A percentile compares a stretch with the other conserved stretches of the same genome.
phyloP scores from a whole-genome alignment of 78 protist species.

The Pigoraptor vietnamica region DNA sequence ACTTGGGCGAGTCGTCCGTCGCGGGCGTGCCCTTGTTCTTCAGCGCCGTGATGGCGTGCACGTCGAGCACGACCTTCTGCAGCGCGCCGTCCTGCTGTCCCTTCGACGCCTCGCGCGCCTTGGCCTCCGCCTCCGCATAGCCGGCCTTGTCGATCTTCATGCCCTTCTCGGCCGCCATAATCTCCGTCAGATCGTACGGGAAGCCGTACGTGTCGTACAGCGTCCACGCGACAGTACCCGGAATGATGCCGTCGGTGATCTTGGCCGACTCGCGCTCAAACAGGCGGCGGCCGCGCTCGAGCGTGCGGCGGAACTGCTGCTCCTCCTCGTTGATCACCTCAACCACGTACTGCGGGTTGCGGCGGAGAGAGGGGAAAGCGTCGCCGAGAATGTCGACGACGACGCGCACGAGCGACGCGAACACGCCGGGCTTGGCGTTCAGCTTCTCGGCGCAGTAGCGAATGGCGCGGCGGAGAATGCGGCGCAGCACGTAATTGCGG shows the following conservation, averaged over 20 bases:
- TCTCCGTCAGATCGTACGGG: conserved; percentile 87
- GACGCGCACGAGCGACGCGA: conserved; percentile 61
- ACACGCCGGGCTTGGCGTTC: conserved; percentile 77
- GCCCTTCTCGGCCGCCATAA: conserved; percentile 90
- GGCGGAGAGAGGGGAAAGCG: conserved; percentile 75
- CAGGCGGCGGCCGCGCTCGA: conserved; percentile 56
- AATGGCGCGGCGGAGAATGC: conserved; percentile 92
- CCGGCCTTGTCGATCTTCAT: conserved; percentile 65
- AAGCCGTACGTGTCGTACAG: conserved; percentile 93
- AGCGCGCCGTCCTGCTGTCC: neutral
- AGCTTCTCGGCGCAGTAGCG: conserved; percentile 81
- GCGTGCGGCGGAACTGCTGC: conserved; percentile 53
- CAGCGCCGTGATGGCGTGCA: conserved; percentile 17
- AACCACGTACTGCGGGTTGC: conserved; percentile 17
- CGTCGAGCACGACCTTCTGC: conserved; percentile 25
- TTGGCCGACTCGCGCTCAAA: conserved; percentile 48
- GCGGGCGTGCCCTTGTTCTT: conserved; percentile 14
- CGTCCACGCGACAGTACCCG: conserved; percentile 64
- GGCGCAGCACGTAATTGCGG: conserved; percentile 90
- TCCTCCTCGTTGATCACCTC: conserved; percentile 81
- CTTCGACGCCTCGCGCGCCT: conserved; percentile 30
- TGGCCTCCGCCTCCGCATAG: conserved; percentile 40
- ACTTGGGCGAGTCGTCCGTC: conserved; percentile 82
- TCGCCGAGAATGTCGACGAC: conserved; percentile 68
- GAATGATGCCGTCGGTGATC: conserved; percentile 16